Evolutionary conservation across 257 asterid species (phyloP).

Genomic region (Solanum appendiculatum): DNA sequence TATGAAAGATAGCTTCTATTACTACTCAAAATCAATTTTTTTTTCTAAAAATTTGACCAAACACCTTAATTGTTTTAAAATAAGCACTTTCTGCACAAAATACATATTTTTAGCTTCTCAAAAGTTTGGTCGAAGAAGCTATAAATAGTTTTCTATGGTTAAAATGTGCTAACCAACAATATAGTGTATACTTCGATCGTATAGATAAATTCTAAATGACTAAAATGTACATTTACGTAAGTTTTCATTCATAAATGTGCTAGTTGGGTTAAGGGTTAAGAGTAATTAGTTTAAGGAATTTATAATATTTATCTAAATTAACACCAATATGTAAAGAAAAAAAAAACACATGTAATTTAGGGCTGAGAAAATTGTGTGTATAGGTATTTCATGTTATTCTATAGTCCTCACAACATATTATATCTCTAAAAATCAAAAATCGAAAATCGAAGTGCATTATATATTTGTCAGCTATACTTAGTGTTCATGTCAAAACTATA

Average conservation of each 20-base stretch:
- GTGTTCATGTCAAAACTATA: no score
- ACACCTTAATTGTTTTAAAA: not conserved
- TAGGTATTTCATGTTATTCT: not conserved
- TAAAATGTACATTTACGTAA: not conserved
- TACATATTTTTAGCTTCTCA: not conserved
- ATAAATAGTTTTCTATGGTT: no score
- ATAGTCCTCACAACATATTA: no score
- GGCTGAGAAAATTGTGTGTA: not conserved
- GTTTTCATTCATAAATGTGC: not conserved
- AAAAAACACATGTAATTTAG: not conserved
- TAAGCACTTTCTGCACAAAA: rapidly evolving
- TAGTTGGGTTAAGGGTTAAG: not conserved
- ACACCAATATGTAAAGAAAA: not conserved
- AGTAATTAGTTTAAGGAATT: not conserved
- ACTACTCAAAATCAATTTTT: no score
- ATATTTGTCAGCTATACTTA: not conserved
- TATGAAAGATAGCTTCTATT: not conserved
- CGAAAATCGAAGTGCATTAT: not conserved
- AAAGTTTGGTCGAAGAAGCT: no score
- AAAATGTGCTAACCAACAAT: no score
- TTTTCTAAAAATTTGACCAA: no score
- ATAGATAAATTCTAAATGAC: no score
- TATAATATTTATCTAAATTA: not conserved
- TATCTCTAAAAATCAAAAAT: not conserved
- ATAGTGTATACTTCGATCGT: no score